Evolutionary conservation across 2,329 filamentous ascomycete genomes (phyloP), one percentile per base, ranked within the genome.

Genomic region (Boeremia exigua): DNA sequence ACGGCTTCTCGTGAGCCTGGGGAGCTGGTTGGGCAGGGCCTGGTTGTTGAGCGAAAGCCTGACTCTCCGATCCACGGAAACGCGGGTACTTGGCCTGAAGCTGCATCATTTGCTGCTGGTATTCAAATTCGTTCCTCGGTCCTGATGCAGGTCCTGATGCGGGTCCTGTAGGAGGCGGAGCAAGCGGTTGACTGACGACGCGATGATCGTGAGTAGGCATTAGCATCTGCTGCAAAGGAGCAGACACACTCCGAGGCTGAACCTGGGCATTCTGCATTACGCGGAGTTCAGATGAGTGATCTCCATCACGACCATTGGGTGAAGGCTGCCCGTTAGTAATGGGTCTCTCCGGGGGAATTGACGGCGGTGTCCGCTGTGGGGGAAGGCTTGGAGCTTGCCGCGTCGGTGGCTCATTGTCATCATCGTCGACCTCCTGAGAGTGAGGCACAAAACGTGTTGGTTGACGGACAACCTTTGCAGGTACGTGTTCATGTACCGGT

Each of bases 51-150:
- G 75, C 72, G 8, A 74, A 66, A 12, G 75, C 59, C 8, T 77
- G 71, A 55, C 74, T 77, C 42, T 80, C 78, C n/a, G 68, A 72
- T 11, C 71, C 71, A 15, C 78, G 77, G 1, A 76, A 69, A 30
- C 76, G 76, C 12, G 80, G 76, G 53, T 69, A 60, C 33, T 76
- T 74, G 17, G 71, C 64, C 37, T 75, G 66, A 19, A 57, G 66
- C 34, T 63, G 65, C 67, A 67, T 68, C 63, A 67, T 63, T 38
- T 70, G 69, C 30, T 73, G 72, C 34, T 70, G 68, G 42, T 58
- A 62, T 49, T 70, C 72, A 42, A 68, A 67, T 32, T 73, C 62
- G 44, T 71, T 71, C 17, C 63, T 65, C 8, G 69, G 60, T 11
- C 43, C 33, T 5, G 60, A 39, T 4, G 56, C 39, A 42, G 61